phyloP scores from a whole-genome alignment of 306 rosid genomes.

The Lathyrus sativus region DNA sequence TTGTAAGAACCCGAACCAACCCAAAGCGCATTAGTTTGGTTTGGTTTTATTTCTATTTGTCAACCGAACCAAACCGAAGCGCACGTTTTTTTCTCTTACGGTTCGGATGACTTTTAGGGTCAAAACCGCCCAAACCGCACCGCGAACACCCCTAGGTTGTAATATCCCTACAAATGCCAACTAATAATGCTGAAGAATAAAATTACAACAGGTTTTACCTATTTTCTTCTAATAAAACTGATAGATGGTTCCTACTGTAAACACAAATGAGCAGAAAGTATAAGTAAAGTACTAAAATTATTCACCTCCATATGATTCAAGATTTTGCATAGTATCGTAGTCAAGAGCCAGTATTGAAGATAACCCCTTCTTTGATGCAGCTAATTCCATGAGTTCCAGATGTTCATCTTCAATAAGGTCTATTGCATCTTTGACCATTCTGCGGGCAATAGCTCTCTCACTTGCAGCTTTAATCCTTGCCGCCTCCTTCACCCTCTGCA shows the following conservation, averaged over 20 bases:
- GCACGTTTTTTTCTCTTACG: too few relatives aligned
- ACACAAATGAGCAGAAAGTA: conserved; percentile 15
- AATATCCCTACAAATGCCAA: too few relatives aligned
- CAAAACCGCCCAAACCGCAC: too few relatives aligned
- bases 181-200: too few relatives aligned
- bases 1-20: too few relatives aligned
- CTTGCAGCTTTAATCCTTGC: conserved; percentile 74
- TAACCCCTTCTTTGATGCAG: conserved; percentile 67
- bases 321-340: conserved; percentile 62
- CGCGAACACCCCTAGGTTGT: too few relatives aligned
- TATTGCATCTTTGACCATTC: conserved; percentile 65
- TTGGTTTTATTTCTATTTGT: too few relatives aligned
- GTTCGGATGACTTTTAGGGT: too few relatives aligned
- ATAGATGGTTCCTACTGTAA: conserved; percentile 4
- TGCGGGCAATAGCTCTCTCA: conserved; percentile 73
- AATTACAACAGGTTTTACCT: too few relatives aligned
- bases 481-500: conserved; percentile 66
- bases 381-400: conserved; percentile 78
- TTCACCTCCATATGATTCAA: conserved; percentile 63
- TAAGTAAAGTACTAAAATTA: conserved; percentile 11
- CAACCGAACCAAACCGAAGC: too few relatives aligned
- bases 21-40: too few relatives aligned
- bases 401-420: conserved; percentile 79
- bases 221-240: not conserved
- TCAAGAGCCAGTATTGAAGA: conserved; percentile 66